phyloP scores from a whole-genome alignment of 1,139 yeast genomes.

The Protomyces macrosporus region DNA sequence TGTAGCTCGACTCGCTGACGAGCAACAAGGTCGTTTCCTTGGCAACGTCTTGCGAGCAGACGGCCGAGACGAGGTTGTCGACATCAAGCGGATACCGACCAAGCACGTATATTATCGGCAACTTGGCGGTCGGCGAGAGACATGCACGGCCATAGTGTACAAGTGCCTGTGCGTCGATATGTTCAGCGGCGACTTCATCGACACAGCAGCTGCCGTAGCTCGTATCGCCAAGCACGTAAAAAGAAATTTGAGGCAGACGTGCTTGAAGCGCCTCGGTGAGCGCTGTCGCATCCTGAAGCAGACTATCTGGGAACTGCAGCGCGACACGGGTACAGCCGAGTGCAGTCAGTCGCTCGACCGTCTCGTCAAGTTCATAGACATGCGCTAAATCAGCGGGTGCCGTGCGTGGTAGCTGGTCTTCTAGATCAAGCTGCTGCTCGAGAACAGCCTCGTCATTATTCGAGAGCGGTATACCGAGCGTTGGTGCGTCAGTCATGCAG shows the following conservation, averaged over 20 bases:
- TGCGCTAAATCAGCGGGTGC: constrained; percentile 8
- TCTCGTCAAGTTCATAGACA: constrained; percentile 20
- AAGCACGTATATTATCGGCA: constrained; percentile 33
- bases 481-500: not conserved
- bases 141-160: constrained; percentile 96
- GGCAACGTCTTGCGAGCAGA: constrained; percentile 1
- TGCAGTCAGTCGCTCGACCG: constrained; percentile 1
- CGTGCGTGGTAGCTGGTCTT: not conserved
- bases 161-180: constrained; percentile 76
- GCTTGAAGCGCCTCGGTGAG: constrained; percentile 39
- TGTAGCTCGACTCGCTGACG: constrained; percentile 13
- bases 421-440: not conserved
- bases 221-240: constrained; percentile 69
- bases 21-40: not conserved
- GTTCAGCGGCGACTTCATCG: constrained; percentile 95
- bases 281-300: constrained; percentile 72
- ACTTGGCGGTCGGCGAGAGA: constrained; percentile 52
- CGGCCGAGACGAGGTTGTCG: constrained; percentile 3
- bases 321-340: constrained; percentile 44
- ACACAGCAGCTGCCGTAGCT: constrained; percentile 94
- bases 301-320: constrained; percentile 80
- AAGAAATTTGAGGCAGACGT: not conserved
- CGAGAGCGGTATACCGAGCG: constrained; percentile 6
- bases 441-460: constrained; percentile 15
- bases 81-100: constrained; percentile 30